Evolutionary conservation across 1,284 basidiomycete genomes (phyloP).

Genomic region (Malassezia equina): DNA sequence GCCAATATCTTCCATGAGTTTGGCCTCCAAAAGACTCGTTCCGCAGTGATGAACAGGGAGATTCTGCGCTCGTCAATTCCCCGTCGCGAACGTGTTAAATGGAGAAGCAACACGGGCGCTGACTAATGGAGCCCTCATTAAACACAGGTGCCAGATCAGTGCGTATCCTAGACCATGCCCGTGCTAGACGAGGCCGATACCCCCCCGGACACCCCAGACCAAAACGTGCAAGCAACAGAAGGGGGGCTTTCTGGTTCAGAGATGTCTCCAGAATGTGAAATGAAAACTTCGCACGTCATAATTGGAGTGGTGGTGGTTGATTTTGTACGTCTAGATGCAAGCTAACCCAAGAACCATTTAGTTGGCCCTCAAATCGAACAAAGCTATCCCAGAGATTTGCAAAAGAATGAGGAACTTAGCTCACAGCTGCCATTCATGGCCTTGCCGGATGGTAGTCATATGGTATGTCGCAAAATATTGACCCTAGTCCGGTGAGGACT

Average conservation of each 20-base stretch:
- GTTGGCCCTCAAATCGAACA: constrained; percentile 46
- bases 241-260: background rate
- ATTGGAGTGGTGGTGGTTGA: constrained; percentile 45
- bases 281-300: constrained; percentile 20
- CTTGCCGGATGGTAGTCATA: constrained; percentile 87
- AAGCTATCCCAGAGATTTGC: constrained; percentile 30
- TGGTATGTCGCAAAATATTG: constrained; percentile 53
- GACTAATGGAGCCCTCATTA: background rate
- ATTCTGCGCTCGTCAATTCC: too few relatives aligned
- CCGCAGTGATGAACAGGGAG: background rate
- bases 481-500: constrained; percentile 75
- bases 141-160: background rate
- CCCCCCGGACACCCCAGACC: background rate
- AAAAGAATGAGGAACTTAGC: constrained; percentile 36
- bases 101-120: background rate
- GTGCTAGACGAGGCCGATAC: background rate
- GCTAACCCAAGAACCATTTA: constrained; percentile 30
- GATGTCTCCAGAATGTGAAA: background rate
- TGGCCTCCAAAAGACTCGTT: background rate
- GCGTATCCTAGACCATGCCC: background rate
- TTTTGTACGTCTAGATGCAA: constrained; percentile 20
- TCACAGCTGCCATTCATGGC: constrained; percentile 81
- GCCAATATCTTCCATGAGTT: background rate
- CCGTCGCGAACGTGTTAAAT: too few relatives aligned
- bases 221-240: background rate